phyloP scores from a whole-genome alignment of 129 eudicot species.

The Chrysanthemum makinoi region DNA sequence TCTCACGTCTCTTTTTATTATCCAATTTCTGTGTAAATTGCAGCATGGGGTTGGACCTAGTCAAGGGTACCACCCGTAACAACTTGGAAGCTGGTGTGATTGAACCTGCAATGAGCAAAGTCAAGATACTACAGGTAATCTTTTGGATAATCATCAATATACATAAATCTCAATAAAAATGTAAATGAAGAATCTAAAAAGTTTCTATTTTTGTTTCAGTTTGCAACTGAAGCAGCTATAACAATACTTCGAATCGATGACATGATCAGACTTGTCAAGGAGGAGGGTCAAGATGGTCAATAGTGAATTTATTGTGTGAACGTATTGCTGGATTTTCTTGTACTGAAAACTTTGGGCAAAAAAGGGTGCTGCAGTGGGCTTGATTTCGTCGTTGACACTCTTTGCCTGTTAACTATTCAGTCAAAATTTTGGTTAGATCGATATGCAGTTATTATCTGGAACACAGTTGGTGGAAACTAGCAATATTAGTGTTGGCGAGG shows the following conservation, averaged over 20 bases:
- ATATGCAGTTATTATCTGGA: no score
- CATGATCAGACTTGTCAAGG: slow-evolving; percentile 85
- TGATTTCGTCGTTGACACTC: no score
- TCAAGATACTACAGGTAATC: slow-evolving; percentile 87
- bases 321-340: no score
- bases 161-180: background rate
- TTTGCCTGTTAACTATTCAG: no score
- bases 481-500: no score
- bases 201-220: slow-evolving; percentile 38
- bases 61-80: slow-evolving; percentile 81
- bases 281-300: slow-evolving; percentile 82
- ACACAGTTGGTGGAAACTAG: no score
- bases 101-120: slow-evolving; percentile 99
- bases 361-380: no score
- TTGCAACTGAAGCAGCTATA: slow-evolving; percentile 99
- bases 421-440: no score
- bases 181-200: background rate
- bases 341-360: no score
- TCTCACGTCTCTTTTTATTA: background rate
- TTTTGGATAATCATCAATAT: background rate
- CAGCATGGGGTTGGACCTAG: slow-evolving; percentile 90
- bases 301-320: no score
- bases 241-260: slow-evolving; percentile 95
- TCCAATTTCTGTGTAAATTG: background rate
- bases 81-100: slow-evolving; percentile 97